Conservation (phyloP, 345 rosid species). For the Acer campestre region DNA sequence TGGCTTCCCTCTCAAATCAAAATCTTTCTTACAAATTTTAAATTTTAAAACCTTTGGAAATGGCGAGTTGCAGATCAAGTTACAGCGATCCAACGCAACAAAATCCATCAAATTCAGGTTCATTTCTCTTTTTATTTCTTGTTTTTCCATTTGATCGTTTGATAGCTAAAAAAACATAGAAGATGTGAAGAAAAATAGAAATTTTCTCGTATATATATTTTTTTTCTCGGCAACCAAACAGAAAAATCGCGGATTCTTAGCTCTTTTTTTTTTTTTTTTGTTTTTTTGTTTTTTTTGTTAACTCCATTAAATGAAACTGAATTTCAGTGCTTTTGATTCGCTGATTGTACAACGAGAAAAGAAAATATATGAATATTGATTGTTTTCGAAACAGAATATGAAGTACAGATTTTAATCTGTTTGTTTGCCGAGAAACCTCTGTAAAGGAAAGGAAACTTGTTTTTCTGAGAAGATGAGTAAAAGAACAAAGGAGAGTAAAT, state of each 20-base stretch:
- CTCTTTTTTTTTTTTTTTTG: too few species aligned
- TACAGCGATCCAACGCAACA: conserved; percentile 21
- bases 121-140: background rate
- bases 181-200: background rate
- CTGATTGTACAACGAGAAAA: background rate
- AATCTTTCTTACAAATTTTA: background rate
- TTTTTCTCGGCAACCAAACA: conserved; percentile 10
- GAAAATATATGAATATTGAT: background rate
- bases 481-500: background rate
- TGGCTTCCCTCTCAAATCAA: background rate
- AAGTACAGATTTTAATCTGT: background rate
- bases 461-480: background rate
- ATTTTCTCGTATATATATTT: background rate
- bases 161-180: conserved; percentile 12
- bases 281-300: background rate
- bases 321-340: background rate
- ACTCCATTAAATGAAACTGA: background rate
- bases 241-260: background rate
- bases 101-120: conserved; percentile 28
- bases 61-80: conserved; percentile 28
- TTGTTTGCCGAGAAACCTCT: background rate
- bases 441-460: background rate
- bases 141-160: background rate
- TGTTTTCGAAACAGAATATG: background rate
- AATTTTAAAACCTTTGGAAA: background rate